These are phyloP conservation scores for Geoglossum glabrum DNA, from an alignment of 495 filamentous ascomycete genomes.

Conservation along the genomic window DNA sequence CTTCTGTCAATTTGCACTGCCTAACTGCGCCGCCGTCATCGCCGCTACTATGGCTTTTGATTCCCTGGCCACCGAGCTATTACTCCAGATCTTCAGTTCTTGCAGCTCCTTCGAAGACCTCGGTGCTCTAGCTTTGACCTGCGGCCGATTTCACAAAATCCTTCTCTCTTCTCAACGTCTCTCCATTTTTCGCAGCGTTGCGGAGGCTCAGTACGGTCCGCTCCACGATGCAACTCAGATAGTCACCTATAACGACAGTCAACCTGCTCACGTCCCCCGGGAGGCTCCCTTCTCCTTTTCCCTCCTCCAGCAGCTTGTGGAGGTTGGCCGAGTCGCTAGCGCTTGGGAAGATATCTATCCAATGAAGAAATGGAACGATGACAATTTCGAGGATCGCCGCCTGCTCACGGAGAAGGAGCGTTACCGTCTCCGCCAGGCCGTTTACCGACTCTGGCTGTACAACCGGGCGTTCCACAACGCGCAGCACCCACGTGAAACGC, in stretches of 20 bases:
- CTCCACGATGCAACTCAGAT: constrained; percentile 38
- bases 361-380: constrained; percentile 40
- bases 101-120: constrained; percentile 31
- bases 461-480: constrained; percentile 33
- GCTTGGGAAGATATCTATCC: constrained; percentile 51
- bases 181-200: constrained; percentile 28
- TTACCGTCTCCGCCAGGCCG: constrained; percentile 36
- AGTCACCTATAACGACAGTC: constrained; percentile 34
- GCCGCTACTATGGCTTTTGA: constrained; percentile 24
- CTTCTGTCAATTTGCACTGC: background rate
- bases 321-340: constrained; percentile 35
- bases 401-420: constrained; percentile 35
- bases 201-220: constrained; percentile 40
- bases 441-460: constrained; percentile 55
- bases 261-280: constrained; percentile 31
- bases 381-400: constrained; percentile 39
- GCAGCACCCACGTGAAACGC: constrained; percentile 26
- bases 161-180: constrained; percentile 32
- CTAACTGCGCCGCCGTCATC: background rate
- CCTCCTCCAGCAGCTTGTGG: constrained; percentile 35
- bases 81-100: constrained; percentile 38
- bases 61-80: constrained; percentile 37
- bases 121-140: constrained; percentile 32
- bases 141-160: constrained; percentile 31
- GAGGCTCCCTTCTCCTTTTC: constrained; percentile 29